These are phyloP conservation scores for Neurospora sp. DNA, from an alignment of 495 filamentous ascomycete genomes.

Conservation along the genomic window DNA sequence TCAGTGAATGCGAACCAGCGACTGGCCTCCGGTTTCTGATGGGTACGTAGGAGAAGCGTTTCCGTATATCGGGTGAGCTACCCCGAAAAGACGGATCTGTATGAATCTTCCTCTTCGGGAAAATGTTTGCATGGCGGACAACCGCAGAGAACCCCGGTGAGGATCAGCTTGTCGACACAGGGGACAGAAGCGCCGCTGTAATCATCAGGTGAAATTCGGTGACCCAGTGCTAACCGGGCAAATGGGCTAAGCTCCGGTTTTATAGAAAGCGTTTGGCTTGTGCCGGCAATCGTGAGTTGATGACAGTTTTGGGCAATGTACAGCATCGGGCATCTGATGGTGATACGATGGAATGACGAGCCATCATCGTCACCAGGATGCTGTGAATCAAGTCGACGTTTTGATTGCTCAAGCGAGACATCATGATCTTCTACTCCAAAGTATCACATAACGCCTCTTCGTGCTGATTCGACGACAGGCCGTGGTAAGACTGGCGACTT, in stretches of 20 bases:
- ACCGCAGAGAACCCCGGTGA: background rate
- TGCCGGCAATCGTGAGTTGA: background rate
- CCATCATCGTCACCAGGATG: background rate
- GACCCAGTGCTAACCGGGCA: background rate
- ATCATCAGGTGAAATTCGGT: background rate
- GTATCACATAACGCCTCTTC: background rate
- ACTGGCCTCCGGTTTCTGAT: background rate
- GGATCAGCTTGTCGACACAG: background rate
- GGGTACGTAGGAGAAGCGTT: background rate
- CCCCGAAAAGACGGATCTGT: background rate
- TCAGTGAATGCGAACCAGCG: background rate
- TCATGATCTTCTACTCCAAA: background rate
- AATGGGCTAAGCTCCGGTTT: background rate
- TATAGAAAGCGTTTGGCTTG: background rate
- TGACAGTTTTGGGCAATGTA: background rate
- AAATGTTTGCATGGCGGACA: background rate
- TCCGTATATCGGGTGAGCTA: background rate
- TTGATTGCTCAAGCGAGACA: background rate
- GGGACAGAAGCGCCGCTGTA: background rate
- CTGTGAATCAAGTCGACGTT: background rate
- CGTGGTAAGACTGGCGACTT: background rate
- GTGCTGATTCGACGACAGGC: background rate
- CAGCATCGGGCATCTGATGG: background rate
- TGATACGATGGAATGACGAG: background rate
- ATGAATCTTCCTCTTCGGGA: background rate